A percentile compares a stretch with the other conserved stretches of the same genome.
phyloP scores from a whole-genome alignment of 371 early-diverging fungal genomes.

The Neoconidiobolus thromboides region DNA sequence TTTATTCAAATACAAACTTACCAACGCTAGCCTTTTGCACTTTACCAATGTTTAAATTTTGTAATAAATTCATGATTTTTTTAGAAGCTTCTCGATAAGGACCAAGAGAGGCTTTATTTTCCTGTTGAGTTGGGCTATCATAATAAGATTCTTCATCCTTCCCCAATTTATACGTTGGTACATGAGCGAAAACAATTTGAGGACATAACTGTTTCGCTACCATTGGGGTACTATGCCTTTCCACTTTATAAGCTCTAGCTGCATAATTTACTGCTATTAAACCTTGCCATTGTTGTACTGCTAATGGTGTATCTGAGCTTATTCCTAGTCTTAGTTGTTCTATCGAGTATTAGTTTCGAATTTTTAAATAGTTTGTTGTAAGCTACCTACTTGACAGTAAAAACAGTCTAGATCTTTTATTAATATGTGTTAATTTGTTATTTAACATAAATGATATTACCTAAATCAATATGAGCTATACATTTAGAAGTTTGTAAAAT shows the following conservation, averaged over 20 bases:
- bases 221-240: neutral
- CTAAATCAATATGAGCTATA: too few relatives aligned
- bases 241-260: neutral
- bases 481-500: too few relatives aligned
- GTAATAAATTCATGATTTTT: slow-evolving; percentile 48
- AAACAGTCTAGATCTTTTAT: too few relatives aligned
- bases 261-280: slow-evolving; percentile 61
- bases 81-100: slow-evolving; percentile 53
- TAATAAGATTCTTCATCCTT: slow-evolving; percentile 47
- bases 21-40: slow-evolving; percentile 27
- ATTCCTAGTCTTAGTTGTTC: slow-evolving; percentile 27
- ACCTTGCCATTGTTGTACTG: slow-evolving; percentile 80
- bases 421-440: too few relatives aligned
- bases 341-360: too few relatives aligned
- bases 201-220: neutral
- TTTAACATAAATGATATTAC: too few relatives aligned
- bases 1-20: too few relatives aligned
- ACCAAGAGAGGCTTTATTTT: slow-evolving; percentile 81
- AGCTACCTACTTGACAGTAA: too few relatives aligned
- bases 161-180: slow-evolving; percentile 55
- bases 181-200: slow-evolving; percentile 64
- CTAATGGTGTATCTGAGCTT: slow-evolving; percentile 43
- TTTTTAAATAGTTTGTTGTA: too few relatives aligned
- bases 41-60: slow-evolving; percentile 12
- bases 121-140: slow-evolving; percentile 32